These are phyloP conservation scores for Fragilariopsis cylindrus DNA, from an alignment of 108 stramenopile species.

Conservation along the genomic window DNA sequence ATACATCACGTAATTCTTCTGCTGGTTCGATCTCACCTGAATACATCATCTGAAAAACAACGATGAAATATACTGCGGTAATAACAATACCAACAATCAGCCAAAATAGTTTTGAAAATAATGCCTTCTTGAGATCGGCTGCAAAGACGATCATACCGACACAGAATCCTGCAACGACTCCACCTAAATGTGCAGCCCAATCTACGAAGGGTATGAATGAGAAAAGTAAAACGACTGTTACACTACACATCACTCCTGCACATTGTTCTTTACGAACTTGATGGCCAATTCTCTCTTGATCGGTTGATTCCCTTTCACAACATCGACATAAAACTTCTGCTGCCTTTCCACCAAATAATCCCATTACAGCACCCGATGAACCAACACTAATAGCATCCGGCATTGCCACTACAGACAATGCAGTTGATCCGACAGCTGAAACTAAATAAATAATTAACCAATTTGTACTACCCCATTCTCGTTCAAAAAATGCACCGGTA, in stretches of 20 bases:
- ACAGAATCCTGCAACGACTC: constrained; percentile 66
- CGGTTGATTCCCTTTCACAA: constrained; percentile 57
- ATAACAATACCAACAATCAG: constrained; percentile 53
- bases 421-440: constrained; percentile 57
- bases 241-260: constrained; percentile 57
- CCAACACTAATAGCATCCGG: constrained; percentile 81
- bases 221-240: constrained; percentile 63
- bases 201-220: constrained; percentile 71
- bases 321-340: constrained; percentile 67
- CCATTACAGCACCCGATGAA: constrained; percentile 82
- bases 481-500: constrained; percentile 72
- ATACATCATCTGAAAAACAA: constrained; percentile 62
- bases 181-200: constrained; percentile 85
- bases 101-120: constrained; percentile 56
- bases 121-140: constrained; percentile 40
- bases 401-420: constrained; percentile 61
- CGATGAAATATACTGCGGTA: constrained; percentile 46
- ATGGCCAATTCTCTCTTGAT: constrained; percentile 53
- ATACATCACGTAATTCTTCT: constrained; percentile 77
- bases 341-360: constrained; percentile 80
- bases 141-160: constrained; percentile 70
- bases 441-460: constrained; percentile 76
- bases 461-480: constrained; percentile 76
- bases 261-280: constrained; percentile 73
- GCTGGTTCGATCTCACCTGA: constrained; percentile 53